Base-by-base conservation (phyloP, 129 eudicot species). In the Ambrosia trifida region DNA sequence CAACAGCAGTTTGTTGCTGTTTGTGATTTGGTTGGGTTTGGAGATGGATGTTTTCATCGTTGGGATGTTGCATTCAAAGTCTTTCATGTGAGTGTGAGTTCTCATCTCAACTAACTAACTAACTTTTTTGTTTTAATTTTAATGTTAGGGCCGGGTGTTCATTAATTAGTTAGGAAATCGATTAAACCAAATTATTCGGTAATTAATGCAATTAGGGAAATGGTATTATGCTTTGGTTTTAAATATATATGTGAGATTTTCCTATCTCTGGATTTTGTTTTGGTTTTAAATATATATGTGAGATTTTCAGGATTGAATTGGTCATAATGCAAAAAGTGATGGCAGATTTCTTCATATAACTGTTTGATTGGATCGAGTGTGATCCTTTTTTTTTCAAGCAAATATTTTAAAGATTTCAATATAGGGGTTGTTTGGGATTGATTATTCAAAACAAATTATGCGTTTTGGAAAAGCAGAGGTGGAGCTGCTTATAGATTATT, bases 61-160 rank as follows among this genome's bases (percentile, higher is more conserved):
- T 86, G 87, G 87, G 83, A 86, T 49, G 85, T 83, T 66, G 72
- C 66, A 13, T 75, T 86, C 79, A 83, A 70, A n/a, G 81, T 86
- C 69, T 80, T 79, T 52, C 50, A 82, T 73, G 90, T 85, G 78
- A 82, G 90, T 85, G n/a, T n/a, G n/a, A n/a, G n/a, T n/a, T n/a
- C n/a, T n/a, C n/a, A n/a, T 70, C 54, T 62, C 17, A 32, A 60
- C 44, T 36, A 35, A 43, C 35, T 33, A 69, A 20, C 10, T 49
- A 46, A n/a, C 41, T 8, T 60, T 56, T 6, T 56, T 19, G 10
- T 2, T 43, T 4, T 20, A 38, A 30, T 66, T 46, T 67, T 24
- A n/a, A 20, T 24, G 72, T n/a, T 16, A n/a, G n/a, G 44, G n/a
- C n/a, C n/a, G n/a, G 11, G 11, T 40, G 44, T 40, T 40, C 44